A percentile compares a stretch with the other conserved stretches of the same genome.
phyloP scores from a whole-genome alignment of 495 filamentous ascomycete species.

The Entonaema liquescens region DNA sequence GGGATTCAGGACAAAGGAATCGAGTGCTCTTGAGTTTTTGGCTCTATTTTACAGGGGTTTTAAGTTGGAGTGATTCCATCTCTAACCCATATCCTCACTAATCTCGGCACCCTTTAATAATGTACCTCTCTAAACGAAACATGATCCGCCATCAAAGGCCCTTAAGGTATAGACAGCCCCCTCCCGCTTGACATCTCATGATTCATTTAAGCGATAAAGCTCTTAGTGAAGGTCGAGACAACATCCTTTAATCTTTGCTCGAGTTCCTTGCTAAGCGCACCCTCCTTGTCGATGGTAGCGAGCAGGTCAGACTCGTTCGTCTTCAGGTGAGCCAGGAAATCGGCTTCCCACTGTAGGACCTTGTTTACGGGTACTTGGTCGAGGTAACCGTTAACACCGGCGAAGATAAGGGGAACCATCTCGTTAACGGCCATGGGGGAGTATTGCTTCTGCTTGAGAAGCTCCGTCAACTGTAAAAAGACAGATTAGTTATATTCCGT shows the following conservation, averaged over 20 bases:
- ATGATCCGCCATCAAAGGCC: constrained; percentile 47
- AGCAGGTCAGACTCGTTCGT: constrained; percentile 86
- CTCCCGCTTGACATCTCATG: constrained; percentile 39
- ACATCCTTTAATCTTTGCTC: constrained; percentile 87
- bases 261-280: constrained; percentile 92
- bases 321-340: constrained; percentile 91
- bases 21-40: constrained; percentile 57
- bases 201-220: constrained; percentile 68
- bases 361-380: constrained; percentile 86
- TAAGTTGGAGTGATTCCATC: constrained; percentile 50
- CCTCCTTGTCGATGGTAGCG: constrained; percentile 92
- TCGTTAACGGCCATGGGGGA: constrained; percentile 98
- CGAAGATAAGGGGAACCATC: constrained; percentile 99
- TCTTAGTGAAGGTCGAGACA: constrained; percentile 87
- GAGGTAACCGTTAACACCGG: constrained; percentile 97
- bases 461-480: constrained; percentile 76
- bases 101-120: constrained; percentile 52
- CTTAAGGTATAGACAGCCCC: constrained; percentile 61
- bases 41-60: constrained; percentile 58
- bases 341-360: constrained; percentile 90
- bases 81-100: constrained; percentile 51
- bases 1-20: constrained; percentile 50
- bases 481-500: constrained; percentile 44
- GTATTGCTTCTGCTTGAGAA: constrained; percentile 99
- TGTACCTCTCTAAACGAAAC: constrained; percentile 56